These are phyloP conservation scores for Ustilago nuda DNA, from an alignment of 1,284 basidiomycete species.

Conservation along the genomic window DNA sequence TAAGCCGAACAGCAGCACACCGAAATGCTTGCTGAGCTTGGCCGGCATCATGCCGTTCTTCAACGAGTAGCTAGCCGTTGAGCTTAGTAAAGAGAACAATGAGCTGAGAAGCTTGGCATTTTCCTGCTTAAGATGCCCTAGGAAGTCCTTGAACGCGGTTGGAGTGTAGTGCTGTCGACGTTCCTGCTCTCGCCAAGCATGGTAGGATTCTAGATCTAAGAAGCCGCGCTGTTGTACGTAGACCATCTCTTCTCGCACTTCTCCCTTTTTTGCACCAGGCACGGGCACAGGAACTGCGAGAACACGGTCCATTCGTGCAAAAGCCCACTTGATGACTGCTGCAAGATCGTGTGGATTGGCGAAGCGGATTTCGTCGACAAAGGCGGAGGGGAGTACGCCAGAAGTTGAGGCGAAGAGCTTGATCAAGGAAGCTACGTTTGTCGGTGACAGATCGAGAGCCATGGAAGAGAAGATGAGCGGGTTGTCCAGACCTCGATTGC, in stretches of 20 bases:
- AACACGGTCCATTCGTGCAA: slow-evolving; percentile 64
- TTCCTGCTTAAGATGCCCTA: slow-evolving; percentile 37
- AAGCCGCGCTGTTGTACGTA: slow-evolving; percentile 67
- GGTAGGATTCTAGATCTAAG: slow-evolving; percentile 61
- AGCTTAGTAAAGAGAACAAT: slow-evolving; percentile 65
- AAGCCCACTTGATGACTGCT: slow-evolving; percentile 67
- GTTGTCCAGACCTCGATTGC: slow-evolving; percentile 61
- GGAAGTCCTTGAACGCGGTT: slow-evolving; percentile 48
- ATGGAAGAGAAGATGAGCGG: slow-evolving; percentile 67
- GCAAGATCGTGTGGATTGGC: slow-evolving; percentile 66
- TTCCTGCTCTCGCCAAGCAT: slow-evolving; percentile 63
- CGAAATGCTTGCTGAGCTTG: slow-evolving; percentile 60
- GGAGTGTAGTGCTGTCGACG: slow-evolving; percentile 42
- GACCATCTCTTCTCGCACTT: slow-evolving; percentile 58
- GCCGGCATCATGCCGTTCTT: slow-evolving; percentile 68
- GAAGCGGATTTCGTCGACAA: slow-evolving; percentile 60
- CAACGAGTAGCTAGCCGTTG: slow-evolving; percentile 62
- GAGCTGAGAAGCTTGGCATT: slow-evolving; percentile 53
- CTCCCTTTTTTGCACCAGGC: slow-evolving; percentile 37
- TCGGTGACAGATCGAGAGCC: slow-evolving; percentile 63
- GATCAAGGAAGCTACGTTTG: slow-evolving; percentile 56
- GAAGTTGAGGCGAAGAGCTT: slow-evolving; percentile 31
- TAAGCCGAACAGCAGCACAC: slow-evolving; percentile 63
- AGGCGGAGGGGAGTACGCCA: slow-evolving; percentile 15
- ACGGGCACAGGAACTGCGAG: slow-evolving; percentile 55